Evolutionary conservation across 139 green algal genomes (phyloP), one percentile per base, ranked within the genome.

Genomic region (Ettlia oleoabundans): DNA sequence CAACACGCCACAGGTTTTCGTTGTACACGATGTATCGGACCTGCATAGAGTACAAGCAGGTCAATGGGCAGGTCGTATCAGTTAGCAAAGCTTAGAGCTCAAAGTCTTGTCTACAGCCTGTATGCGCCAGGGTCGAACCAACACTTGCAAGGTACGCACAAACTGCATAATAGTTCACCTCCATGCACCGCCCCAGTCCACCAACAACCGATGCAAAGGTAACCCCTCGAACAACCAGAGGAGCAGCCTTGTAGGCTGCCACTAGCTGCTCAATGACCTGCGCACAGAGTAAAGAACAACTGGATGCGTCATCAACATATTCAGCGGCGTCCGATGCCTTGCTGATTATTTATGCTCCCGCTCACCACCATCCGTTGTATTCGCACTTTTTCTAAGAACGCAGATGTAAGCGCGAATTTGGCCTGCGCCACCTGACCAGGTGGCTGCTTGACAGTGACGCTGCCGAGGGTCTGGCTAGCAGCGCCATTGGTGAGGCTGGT

Each of bases 171-270:
- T 2, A 30, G 43, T 78, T 30, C 80, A 89, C 85, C 85, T 86
- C 92, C 87, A 96, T 93, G 88, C 93, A 96, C 65, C 90, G 74
- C 15, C 84, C 86, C 30, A 97, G 86, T 1, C 77, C 84, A 24
- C 33, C 68, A 28, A 94, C 86, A 7, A 97, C 62, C 1, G 86
- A 30, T 1, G 86, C 83, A 74, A 97, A 94, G 55, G 87, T 90
- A 26, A 82, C 73, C 28, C 90, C 92, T 0, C 91, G 88, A 9
- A 90, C 90, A 74, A 90, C 86, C 82, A 89, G 90, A 0, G 93
- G 89, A 6, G 91, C 90, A 0, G 38, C 38, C 33, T 26, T 75
- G 83, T 91, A 96, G 69, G 90, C 84, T 0, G 41, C 21, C 26
- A 89, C 86, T 58, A 94, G 76, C 70, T 84, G 65, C 58, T 90